Percentiles rank a stretch among this genome's conserved stretches.
Evolutionary conservation across 345 rosid genomes (phyloP).

Genomic region (Eucalyptus albens): DNA sequence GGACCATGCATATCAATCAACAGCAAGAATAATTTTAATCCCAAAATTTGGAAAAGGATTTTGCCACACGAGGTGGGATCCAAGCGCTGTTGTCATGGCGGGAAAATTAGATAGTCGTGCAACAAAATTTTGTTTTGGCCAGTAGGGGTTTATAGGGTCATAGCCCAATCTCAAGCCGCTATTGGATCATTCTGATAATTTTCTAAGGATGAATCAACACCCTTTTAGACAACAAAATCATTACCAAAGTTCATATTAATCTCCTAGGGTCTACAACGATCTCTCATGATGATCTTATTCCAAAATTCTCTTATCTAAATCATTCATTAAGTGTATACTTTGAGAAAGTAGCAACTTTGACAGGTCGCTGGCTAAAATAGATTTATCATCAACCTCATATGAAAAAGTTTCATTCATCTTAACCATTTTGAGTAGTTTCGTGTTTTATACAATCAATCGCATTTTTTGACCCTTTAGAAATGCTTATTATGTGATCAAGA

Average conservation of each 20-base stretch:
- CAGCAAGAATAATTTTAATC: not conserved
- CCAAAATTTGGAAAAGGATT: not conserved
- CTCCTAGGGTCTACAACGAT: not conserved
- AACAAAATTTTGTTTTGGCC: not conserved
- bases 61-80: not conserved
- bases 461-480: not conserved
- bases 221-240: not conserved
- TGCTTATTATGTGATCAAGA: not conserved
- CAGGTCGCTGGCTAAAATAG: not conserved
- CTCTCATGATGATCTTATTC: not conserved
- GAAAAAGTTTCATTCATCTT: not conserved
- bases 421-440: not conserved
- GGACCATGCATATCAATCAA: not conserved
- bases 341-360: not conserved
- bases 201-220: not conserved
- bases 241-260: not conserved
- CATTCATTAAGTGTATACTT: not conserved
- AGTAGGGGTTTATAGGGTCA: not conserved
- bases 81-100: not conserved
- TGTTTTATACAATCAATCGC: not conserved
- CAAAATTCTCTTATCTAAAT: not conserved
- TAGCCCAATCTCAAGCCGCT: not conserved
- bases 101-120: not conserved
- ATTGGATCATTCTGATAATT: not conserved
- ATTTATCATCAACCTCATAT: not conserved